These are phyloP conservation scores for Hyaloscypha hepaticicola DNA, from an alignment of 495 filamentous ascomycete species.

Conservation along the genomic window DNA sequence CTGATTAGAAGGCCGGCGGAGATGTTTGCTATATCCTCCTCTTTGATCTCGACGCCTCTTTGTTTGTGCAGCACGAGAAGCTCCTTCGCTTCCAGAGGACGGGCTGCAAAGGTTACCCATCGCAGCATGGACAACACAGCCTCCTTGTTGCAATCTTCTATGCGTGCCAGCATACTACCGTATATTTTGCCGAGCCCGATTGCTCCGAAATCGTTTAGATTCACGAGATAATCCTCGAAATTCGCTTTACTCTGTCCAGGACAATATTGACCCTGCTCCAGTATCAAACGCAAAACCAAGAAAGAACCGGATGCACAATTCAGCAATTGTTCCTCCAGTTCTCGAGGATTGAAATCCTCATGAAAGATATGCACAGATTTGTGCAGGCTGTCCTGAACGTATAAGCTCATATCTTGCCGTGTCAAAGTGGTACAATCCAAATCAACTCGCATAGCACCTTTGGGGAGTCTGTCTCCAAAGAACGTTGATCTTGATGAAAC, in stretches of 20 bases:
- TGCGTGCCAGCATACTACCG: neutral
- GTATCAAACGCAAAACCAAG: neutral
- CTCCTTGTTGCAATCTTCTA: neutral
- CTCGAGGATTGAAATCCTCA: neutral
- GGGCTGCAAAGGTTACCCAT: slow-evolving; percentile 6
- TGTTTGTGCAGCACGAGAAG: slow-evolving; percentile 2
- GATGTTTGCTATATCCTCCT: neutral
- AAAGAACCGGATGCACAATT: neutral
- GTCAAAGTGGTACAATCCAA: neutral
- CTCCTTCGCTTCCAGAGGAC: neutral
- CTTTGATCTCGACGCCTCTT: neutral
- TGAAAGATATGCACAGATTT: neutral
- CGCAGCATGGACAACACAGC: neutral
- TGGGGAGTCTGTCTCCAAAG: neutral
- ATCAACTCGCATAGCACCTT: neutral
- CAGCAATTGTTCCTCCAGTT: neutral
- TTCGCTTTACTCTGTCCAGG: neutral
- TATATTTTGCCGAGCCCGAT: neutral
- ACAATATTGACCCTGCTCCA: neutral
- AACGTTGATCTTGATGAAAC: neutral
- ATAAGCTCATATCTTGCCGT: neutral
- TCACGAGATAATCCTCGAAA: neutral
- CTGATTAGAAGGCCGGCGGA: neutral
- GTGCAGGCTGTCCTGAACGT: neutral
- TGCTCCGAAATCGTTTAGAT: neutral